Percentiles rank a stretch among this genome's conserved stretches.
Conservation (phyloP, 2,329 filamentous ascomycete genomes). For the Aspergillus sp. region DNA sequence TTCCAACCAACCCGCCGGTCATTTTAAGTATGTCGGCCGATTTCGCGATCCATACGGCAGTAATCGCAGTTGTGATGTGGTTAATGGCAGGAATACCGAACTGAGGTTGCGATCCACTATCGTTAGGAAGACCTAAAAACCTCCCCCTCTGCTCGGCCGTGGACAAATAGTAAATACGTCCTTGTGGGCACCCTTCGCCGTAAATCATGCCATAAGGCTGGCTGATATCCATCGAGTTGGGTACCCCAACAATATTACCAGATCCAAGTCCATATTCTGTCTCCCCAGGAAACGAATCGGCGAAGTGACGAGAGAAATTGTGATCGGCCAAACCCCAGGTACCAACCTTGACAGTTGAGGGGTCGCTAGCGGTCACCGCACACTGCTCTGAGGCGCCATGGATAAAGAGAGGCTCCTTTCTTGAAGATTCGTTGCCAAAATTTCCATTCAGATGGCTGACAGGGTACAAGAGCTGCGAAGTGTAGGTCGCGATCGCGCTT, state of each 20-base stretch:
- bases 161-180: slow-evolving; percentile 74
- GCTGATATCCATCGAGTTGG: slow-evolving; percentile 89
- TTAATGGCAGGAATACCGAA: slow-evolving; percentile 76
- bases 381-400: slow-evolving; percentile 81
- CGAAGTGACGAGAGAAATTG: slow-evolving; percentile 72
- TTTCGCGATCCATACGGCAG: slow-evolving; percentile 87
- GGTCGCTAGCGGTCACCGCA: slow-evolving; percentile 77
- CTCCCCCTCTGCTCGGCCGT: slow-evolving; percentile 73
- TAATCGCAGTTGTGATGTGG: slow-evolving; percentile 68
- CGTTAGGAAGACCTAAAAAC: slow-evolving; percentile 65
- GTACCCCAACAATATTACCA: slow-evolving; percentile 71
- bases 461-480: slow-evolving; percentile 75
- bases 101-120: slow-evolving; percentile 60
- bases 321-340: slow-evolving; percentile 79
- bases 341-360: slow-evolving; percentile 70
- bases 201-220: slow-evolving; percentile 79
- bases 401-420: slow-evolving; percentile 74
- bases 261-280: slow-evolving; percentile 75
- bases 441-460: slow-evolving; percentile 77
- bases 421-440: slow-evolving; percentile 66
- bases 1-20: slow-evolving; percentile 76
- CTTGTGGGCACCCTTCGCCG: slow-evolving; percentile 83
- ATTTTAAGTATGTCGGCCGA: slow-evolving; percentile 67
- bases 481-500: slow-evolving; percentile 78
- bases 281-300: slow-evolving; percentile 72